Evolutionary conservation across 1,284 basidiomycete genomes (phyloP).

Genomic region (Lentinula novae-zelandiae): DNA sequence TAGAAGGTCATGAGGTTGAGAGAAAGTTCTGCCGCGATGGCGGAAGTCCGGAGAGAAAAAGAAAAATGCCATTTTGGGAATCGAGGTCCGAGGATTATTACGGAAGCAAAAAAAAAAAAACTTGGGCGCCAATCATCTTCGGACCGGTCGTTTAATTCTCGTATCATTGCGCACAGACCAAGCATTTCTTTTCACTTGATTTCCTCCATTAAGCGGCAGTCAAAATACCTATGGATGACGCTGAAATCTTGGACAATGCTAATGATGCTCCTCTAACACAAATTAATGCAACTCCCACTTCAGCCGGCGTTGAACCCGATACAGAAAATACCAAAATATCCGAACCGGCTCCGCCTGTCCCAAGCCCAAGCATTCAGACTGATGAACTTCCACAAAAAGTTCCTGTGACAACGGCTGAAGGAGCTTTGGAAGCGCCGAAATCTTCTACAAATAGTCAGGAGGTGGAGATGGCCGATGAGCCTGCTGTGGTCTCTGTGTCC

Average conservation of each 20-base stretch:
- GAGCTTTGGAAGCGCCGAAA: neutral
- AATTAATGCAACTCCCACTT: neutral
- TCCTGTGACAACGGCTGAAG: neutral
- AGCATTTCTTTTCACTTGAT: neutral
- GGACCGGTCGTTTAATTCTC: neutral
- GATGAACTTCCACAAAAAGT: neutral
- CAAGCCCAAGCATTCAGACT: neutral
- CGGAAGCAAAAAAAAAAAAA: neutral
- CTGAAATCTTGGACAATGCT: neutral
- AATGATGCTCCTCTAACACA: neutral
- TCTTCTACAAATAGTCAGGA: neutral
- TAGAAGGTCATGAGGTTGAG: neutral
- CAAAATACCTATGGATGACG: neutral
- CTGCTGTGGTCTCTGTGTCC: neutral
- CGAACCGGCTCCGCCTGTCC: neutral
- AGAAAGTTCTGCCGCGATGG: neutral
- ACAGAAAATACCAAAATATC: neutral
- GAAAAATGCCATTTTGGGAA: neutral
- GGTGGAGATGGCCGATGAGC: constrained; percentile 1
- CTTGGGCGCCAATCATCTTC: neutral
- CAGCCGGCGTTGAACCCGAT: neutral
- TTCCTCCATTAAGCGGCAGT: neutral
- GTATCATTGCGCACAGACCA: neutral
- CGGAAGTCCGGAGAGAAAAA: neutral
- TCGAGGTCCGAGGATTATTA: neutral